A percentile compares a stretch with the other conserved stretches of the same genome.
phyloP scores from a whole-genome alignment of 345 rosid genomes.

The Linum tenue region DNA sequence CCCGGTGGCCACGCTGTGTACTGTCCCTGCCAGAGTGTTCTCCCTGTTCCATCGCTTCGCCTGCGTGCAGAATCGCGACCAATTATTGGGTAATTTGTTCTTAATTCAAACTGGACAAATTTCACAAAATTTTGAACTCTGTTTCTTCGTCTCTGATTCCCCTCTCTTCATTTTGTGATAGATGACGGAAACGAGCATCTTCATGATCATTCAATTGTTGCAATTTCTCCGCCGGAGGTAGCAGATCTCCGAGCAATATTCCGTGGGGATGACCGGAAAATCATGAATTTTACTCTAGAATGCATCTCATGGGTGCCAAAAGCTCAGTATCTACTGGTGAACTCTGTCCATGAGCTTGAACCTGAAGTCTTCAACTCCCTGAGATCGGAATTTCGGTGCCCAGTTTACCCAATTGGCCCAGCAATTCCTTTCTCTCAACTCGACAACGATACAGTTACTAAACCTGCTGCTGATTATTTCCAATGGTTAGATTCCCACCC shows the following conservation, averaged over 20 bases:
- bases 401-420: conserved; percentile 12
- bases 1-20: background rate
- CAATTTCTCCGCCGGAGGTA: background rate
- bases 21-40: background rate
- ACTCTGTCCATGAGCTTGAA: conserved; percentile 13
- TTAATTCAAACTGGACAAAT: too few species aligned
- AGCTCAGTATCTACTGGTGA: conserved; percentile 10
- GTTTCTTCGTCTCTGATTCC: too few species aligned
- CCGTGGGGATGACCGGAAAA: background rate
- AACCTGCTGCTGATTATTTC: background rate
- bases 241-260: background rate
- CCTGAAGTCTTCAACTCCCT: conserved; percentile 1
- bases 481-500: conserved; percentile 15
- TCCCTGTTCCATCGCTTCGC: background rate
- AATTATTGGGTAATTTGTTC: background rate
- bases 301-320: conserved; percentile 1
- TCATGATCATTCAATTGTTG: background rate
- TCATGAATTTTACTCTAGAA: background rate
- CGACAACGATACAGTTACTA: background rate
- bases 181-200: background rate
- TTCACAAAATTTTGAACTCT: too few species aligned
- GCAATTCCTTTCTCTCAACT: conserved; percentile 3
- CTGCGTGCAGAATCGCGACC: background rate
- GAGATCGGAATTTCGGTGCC: background rate
- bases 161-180: too few species aligned